Conservation (phyloP, 331 rosid genomes). For the Erythrophleum ivorense region DNA sequence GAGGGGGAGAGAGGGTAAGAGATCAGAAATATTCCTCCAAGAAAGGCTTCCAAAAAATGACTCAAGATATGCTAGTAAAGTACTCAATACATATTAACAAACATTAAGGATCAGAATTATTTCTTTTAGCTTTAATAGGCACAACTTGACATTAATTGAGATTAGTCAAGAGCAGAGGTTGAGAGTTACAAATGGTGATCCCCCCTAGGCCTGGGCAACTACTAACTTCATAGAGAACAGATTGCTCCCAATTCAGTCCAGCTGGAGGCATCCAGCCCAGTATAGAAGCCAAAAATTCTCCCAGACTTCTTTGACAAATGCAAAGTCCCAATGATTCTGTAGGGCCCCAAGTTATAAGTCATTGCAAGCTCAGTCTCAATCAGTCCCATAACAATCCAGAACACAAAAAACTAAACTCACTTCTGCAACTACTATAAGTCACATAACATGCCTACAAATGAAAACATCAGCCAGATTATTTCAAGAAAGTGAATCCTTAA, state of each 20-base stretch:
- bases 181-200: neutral
- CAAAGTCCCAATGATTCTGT: neutral
- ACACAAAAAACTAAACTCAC: neutral
- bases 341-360: neutral
- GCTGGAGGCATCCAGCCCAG: constrained; percentile 11
- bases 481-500: constrained; percentile 29
- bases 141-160: constrained; percentile 4
- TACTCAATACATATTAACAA: constrained; percentile 27
- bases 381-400: neutral
- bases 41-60: constrained; percentile 20
- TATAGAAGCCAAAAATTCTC: neutral
- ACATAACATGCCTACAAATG: neutral
- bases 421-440: constrained; percentile 3
- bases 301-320: neutral
- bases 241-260: neutral
- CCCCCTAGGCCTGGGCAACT: neutral
- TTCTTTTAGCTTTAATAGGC: neutral
- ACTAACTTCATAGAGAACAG: neutral
- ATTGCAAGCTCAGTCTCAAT: neutral
- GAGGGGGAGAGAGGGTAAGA: constrained; percentile 6
- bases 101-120: neutral
- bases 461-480: constrained; percentile 19
- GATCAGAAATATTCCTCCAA: constrained; percentile 37
- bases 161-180: constrained; percentile 22
- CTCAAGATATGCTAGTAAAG: constrained; percentile 22